These are phyloP conservation scores for Globisporangium nagaii DNA, from an alignment of 352 stramenopile species.

Conservation along the genomic window DNA sequence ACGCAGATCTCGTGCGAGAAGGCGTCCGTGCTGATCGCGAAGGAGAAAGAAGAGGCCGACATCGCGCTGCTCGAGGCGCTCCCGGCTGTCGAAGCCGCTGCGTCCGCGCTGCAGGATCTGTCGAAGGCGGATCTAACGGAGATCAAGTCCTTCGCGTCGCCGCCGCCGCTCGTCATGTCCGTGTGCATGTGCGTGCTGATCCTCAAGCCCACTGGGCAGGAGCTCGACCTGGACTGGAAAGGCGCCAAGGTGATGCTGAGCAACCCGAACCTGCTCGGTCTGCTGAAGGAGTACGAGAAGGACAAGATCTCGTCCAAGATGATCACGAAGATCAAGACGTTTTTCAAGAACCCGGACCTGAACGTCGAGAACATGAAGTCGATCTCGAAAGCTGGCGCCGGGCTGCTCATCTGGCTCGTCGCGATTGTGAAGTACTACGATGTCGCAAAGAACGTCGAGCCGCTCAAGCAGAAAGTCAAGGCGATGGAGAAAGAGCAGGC, in stretches of 20 bases:
- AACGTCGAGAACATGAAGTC: constrained; percentile 95
- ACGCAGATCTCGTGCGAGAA: constrained; percentile 91
- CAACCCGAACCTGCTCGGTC: constrained; percentile 87
- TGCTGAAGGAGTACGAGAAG: constrained; percentile 95
- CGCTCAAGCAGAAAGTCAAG: constrained; percentile 89
- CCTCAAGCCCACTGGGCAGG: constrained; percentile 89
- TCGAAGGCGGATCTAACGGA: constrained; percentile 94
- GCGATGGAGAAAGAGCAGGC: constrained; percentile 92
- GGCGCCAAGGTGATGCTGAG: constrained; percentile 94
- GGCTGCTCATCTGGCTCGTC: constrained; percentile 91
- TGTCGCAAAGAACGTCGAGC: constrained; percentile 93
- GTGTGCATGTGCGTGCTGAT: constrained; percentile 91
- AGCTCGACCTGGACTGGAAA: constrained; percentile 91
- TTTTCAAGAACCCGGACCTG: constrained; percentile 91
- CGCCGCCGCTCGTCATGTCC: constrained; percentile 89
- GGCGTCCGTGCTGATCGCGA: constrained; percentile 86
- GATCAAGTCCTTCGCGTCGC: constrained; percentile 94
- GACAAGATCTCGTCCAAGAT: constrained; percentile 95
- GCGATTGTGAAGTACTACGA: constrained; percentile 96
- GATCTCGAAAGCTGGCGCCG: constrained; percentile 88
- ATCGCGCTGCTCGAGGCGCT: constrained; percentile 90
- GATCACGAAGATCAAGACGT: constrained; percentile 93
- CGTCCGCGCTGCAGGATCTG: constrained; percentile 89
- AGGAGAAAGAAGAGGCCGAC: constrained; percentile 92
- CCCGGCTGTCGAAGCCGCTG: constrained; percentile 91